phyloP scores from a whole-genome alignment of 495 filamentous ascomycete genomes.

The Darksidea phi region DNA sequence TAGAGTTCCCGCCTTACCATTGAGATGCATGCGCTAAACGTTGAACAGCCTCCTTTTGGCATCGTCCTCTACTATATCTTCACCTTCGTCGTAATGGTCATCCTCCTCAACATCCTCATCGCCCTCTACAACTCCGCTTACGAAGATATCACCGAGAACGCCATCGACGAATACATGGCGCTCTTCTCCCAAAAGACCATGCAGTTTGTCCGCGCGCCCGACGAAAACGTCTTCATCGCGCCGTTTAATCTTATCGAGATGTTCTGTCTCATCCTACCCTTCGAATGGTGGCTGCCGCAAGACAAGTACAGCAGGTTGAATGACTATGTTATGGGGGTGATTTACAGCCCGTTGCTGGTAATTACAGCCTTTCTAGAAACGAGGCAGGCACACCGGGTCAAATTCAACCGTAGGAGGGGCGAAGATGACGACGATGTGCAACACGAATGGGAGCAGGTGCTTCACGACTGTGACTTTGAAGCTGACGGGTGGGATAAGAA shows the following conservation, averaged over 20 bases:
- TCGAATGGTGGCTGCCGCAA: slow-evolving; percentile 91
- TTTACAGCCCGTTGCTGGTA: slow-evolving; percentile 83
- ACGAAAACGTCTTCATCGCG: slow-evolving; percentile 96
- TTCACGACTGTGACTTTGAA: slow-evolving; percentile 69
- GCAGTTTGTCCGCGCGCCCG: slow-evolving; percentile 92
- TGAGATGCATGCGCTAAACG: slow-evolving; percentile 3
- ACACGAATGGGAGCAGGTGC: slow-evolving; percentile 92
- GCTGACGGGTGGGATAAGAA: slow-evolving; percentile 75
- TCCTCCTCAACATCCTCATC: slow-evolving; percentile 90
- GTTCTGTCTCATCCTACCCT: slow-evolving; percentile 70
- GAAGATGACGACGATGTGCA: slow-evolving; percentile 86
- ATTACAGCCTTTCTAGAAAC: slow-evolving; percentile 76
- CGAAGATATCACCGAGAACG: slow-evolving; percentile 91
- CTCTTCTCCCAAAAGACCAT: slow-evolving; percentile 86
- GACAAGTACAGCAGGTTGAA: slow-evolving; percentile 72
- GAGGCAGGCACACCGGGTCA: slow-evolving; percentile 64
- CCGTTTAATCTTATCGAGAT: slow-evolving; percentile 92
- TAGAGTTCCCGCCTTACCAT: not conserved
- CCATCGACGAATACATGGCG: slow-evolving; percentile 91
- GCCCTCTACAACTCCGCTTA: slow-evolving; percentile 96
- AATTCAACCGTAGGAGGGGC: slow-evolving; percentile 68
- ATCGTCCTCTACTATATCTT: slow-evolving; percentile 72
- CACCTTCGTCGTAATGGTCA: slow-evolving; percentile 92
- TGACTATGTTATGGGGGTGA: slow-evolving; percentile 76
- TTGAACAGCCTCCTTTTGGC: slow-evolving; percentile 37